Base-by-base conservation (phyloP, 164 flowering plant genomes). In the Magnolia kwangsiensis region DNA sequence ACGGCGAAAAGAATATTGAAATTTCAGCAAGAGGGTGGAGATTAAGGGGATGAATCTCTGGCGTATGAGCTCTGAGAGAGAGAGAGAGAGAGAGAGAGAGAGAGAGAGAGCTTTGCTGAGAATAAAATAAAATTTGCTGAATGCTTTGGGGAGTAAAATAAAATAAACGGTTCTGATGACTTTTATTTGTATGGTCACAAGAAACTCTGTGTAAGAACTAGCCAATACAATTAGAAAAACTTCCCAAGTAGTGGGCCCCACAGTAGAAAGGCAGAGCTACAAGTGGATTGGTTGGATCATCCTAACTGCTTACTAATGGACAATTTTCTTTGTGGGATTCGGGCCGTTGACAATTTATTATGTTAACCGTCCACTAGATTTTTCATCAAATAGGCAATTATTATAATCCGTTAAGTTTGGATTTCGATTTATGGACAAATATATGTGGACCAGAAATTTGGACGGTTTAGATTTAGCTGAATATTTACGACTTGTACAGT, bases 41-140 rank as follows among this genome's bases (percentile, higher is more conserved):
- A 51, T 66, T 65, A 23, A 65, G 59, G 77, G 82, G 74, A 49
- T 49, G 51, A 61, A 73, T 70, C 51, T 64, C 67, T 18, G 58
- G 19, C 75, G 63, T 73, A 71, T 21, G 63, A 66, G 67, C 74
- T 72, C 61, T 23, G 21, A 72, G 71, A 72, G 14, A 77, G 64
- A 37, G 45, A 37, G 45, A 37, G 45, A 37, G 45, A 37, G 45
- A 37, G 14, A 59, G 69, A 77, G 69, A 64, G 14, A 65, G 50
- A 77, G 58, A 50, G 70, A 67, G 63, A 58, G 63, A 20, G 58
- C 8, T 21, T 24, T 20, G 68, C n/a, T 51, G 64, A 55, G 45
- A 72, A 23, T 71, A 66, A 72, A 68, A 20, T 49, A 63, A 59
- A 59, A 4, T 63, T 45, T 63, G 20, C 21, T 63, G 75, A 31